A percentile compares a stretch with the other conserved stretches of the same genome.
Evolutionary conservation across 2,329 filamentous ascomycete genomes (phyloP).

Genomic region (Penicillium aurantiogriseum): DNA sequence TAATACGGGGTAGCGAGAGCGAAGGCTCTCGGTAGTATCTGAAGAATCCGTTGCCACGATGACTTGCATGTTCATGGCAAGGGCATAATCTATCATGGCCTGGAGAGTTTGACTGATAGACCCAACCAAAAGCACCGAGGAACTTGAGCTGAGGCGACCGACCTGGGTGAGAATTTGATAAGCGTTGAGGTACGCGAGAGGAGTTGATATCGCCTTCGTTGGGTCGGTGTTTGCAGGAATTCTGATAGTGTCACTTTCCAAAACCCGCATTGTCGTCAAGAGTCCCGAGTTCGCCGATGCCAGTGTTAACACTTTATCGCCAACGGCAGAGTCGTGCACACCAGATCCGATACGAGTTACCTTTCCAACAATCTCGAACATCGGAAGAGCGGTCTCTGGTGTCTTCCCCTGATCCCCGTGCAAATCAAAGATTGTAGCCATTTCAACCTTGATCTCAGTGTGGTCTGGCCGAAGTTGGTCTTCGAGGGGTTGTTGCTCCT

Average conservation of each 20-base stretch:
- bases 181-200: constrained; percentile 16
- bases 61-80: constrained; percentile 13
- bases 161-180: constrained; percentile 16
- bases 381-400: constrained; percentile 13
- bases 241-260: constrained; percentile 13
- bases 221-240: constrained; percentile 12
- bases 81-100: constrained; percentile 18
- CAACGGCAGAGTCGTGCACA: constrained; percentile 12
- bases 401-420: constrained; percentile 7
- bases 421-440: constrained; percentile 16
- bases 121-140: constrained; percentile 16
- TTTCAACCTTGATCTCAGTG: constrained; percentile 15
- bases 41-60: constrained; percentile 17
- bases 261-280: constrained; percentile 11
- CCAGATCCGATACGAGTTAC: constrained; percentile 12
- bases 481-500: constrained; percentile 1
- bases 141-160: constrained; percentile 10
- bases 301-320: constrained; percentile 17
- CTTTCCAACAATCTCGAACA: constrained; percentile 17
- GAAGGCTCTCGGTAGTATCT: constrained; percentile 7
- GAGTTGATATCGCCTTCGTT: constrained; percentile 12
- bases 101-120: constrained; percentile 14
- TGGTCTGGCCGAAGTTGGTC: constrained; percentile 8
- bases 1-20: constrained; percentile 10
- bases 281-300: constrained; percentile 10